These are phyloP conservation scores for Parathielavia appendiculata DNA, from an alignment of 495 filamentous ascomycete genomes.

Conservation along the genomic window DNA sequence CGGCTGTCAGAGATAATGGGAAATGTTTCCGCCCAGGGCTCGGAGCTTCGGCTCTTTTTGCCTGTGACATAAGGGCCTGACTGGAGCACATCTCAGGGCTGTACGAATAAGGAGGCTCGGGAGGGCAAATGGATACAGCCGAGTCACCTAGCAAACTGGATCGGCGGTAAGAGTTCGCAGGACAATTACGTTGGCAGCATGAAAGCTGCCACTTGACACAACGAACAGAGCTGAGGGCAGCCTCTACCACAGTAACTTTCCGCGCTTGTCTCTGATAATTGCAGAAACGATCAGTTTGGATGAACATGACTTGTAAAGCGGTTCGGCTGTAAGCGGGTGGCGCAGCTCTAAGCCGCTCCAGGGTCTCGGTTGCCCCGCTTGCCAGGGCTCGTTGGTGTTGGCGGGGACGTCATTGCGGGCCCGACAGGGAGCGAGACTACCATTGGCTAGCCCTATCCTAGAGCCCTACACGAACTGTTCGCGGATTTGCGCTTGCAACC, in stretches of 20 bases:
- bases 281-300: not conserved
- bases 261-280: too few relatives aligned
- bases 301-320: not conserved
- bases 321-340: not conserved
- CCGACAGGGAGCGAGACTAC: not conserved
- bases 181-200: too few relatives aligned
- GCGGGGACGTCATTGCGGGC: constrained; percentile 5
- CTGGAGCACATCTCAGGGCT: not conserved
- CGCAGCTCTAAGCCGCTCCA: not conserved
- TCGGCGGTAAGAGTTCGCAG: too few relatives aligned
- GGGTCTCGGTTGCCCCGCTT: not conserved
- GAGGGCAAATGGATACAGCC: too few relatives aligned
- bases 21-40: not conserved
- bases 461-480: too few relatives aligned
- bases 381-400: not conserved
- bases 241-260: too few relatives aligned
- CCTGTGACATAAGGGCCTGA: not conserved
- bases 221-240: too few relatives aligned
- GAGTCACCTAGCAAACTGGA: too few relatives aligned
- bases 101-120: not conserved
- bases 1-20: not conserved
- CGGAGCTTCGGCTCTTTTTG: not conserved
- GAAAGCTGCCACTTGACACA: too few relatives aligned
- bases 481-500: too few relatives aligned
- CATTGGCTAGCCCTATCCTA: constrained; percentile 13